phyloP scores from a whole-genome alignment of 495 filamentous ascomycete species.

The Penicillium antarcticum region DNA sequence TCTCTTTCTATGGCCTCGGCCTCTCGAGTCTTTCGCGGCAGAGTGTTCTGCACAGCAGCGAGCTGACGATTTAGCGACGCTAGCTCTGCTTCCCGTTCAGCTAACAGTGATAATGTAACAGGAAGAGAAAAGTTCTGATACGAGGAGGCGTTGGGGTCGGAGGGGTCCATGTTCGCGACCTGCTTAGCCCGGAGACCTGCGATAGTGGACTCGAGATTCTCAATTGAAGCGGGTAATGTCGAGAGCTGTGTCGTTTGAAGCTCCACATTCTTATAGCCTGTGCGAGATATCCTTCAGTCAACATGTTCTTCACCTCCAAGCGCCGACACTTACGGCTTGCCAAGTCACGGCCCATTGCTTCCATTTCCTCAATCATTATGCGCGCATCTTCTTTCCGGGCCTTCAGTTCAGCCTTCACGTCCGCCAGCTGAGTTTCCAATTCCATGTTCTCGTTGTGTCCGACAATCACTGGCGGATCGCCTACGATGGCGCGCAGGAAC shows the following conservation, averaged over 20 bases:
- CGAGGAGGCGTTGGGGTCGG: conserved; percentile 24
- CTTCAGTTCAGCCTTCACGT: conserved; percentile 72
- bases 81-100: conserved; percentile 58
- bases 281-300: neutral
- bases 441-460: conserved; percentile 78
- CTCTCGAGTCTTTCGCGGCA: conserved; percentile 72
- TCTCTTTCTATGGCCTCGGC: conserved; percentile 70
- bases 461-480: conserved; percentile 82
- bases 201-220: conserved; percentile 58
- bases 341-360: conserved; percentile 62
- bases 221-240: conserved; percentile 60
- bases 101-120: conserved; percentile 36
- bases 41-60: conserved; percentile 56
- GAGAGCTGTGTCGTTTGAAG: conserved; percentile 57
- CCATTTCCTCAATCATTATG: conserved; percentile 68
- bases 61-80: conserved; percentile 66
- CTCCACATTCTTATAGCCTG: conserved; percentile 62
- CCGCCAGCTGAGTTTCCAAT: conserved; percentile 66
- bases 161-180: conserved; percentile 32
- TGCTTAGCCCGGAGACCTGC: conserved; percentile 49
- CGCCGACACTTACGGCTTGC: conserved; percentile 33
- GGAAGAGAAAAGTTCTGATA: conserved; percentile 43
- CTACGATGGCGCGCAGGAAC: conserved; percentile 87
- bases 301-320: neutral
- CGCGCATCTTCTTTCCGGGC: conserved; percentile 75